Base-by-base conservation (phyloP, 2,329 filamentous ascomycete genomes). In the Xylaria sp. region DNA sequence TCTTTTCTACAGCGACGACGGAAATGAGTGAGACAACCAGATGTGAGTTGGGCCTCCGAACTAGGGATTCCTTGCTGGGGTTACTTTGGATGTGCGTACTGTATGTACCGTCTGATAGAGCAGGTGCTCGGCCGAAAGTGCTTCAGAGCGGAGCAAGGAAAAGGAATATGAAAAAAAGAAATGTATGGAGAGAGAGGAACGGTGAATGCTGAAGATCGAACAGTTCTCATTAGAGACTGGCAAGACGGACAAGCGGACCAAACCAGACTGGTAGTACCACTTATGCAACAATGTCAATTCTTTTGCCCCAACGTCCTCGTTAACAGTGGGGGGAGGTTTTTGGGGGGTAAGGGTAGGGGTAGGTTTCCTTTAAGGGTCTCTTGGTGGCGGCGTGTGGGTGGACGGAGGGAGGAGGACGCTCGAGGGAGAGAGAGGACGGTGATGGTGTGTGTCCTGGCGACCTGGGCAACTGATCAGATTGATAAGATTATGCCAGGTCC, bases 391-490 rank as follows among this genome's bases (percentile, higher is more conserved):
- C 38, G 54, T 56, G 49, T 48, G 48, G 8, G 24, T 18, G 44
- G 52, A 56, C 57, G 52, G 54, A 58, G 56, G 39, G 51, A 52
- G 53, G 29, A 24, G 21, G 53, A 52, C 38, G 54, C 42, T 44
- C 43, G 45, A 43, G 48, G 51, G 51, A 57, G 54, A 58, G 37
- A 48, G 50, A 44, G 44, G 61, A 24, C 45, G 56, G 48, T 29
- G 51, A 62, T 59, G 60, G 60, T 60, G 29, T 59, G 59, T 59
- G 63, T 65, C n/a, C n/a, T n/a, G n/a, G n/a, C n/a, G n/a, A n/a
- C n/a, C n/a, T n/a, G n/a, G n/a, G 64, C 58, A 60, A 69, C 68
- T 71, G 69, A 71, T 71, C 68, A 69, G 69, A 71, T 71, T 71
- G 69, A 71, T 71, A 70, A 71, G 69, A 71, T 71, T 70, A 71